Conservation (phyloP, 2,329 filamentous ascomycete genomes). For the Diaporthe capsici region DNA sequence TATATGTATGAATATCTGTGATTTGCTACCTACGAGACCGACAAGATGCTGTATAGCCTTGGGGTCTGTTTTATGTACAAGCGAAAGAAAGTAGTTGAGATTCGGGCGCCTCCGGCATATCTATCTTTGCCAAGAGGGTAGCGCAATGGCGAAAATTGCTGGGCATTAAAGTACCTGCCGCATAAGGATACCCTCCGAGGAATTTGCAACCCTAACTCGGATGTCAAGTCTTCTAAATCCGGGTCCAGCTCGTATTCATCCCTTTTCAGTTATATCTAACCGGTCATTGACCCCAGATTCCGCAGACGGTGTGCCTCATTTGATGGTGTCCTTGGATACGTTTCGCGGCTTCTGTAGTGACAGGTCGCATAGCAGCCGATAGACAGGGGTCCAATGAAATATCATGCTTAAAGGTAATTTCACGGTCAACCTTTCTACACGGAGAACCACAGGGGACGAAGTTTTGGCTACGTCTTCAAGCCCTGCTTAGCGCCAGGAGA, state of each 20-base stretch:
- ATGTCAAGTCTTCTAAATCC: not conserved
- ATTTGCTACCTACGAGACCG: not conserved
- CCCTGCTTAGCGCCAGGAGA: constrained; percentile 2
- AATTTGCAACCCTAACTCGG: not conserved
- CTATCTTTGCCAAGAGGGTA: constrained; percentile 16
- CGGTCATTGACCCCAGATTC: not conserved
- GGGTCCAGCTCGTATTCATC: constrained; percentile 17
- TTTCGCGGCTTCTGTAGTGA: not conserved
- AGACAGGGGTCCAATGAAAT: not conserved
- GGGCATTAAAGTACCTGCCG: constrained; percentile 15
- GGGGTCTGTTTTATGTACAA: too few species aligned
- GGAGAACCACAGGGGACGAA: not conserved
- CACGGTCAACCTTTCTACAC: not conserved
- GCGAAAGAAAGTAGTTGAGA: not conserved
- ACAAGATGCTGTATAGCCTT: not conserved
- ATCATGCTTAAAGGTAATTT: not conserved
- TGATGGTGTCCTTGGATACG: not conserved
- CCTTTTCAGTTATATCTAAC: not conserved
- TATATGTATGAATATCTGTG: too few species aligned
- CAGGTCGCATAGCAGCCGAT: not conserved
- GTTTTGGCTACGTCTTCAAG: not conserved
- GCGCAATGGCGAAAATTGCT: not conserved
- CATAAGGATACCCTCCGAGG: constrained; percentile 3
- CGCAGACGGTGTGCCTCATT: not conserved
- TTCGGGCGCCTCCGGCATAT: constrained; percentile 4